phyloP scores from a whole-genome alignment of 345 rosid species.

The Dovyalis caffra region DNA sequence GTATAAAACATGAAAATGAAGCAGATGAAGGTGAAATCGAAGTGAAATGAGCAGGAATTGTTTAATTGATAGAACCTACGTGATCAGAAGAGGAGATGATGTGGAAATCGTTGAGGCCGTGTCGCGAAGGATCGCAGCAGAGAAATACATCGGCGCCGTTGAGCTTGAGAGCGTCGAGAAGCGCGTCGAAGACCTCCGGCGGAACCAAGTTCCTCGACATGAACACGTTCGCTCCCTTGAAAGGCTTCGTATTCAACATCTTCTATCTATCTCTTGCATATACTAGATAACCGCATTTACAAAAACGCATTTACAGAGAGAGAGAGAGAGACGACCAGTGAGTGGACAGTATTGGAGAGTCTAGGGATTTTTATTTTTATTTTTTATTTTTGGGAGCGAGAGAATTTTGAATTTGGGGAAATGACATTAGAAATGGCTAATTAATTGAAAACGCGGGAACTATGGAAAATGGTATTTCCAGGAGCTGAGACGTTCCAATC shows the following conservation, averaged over 20 bases:
- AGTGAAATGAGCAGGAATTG: constrained; percentile 17
- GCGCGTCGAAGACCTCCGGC: constrained; percentile 80
- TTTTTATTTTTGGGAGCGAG: no score
- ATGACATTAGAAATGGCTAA: no score
- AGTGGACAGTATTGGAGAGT: no score
- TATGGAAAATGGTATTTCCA: no score
- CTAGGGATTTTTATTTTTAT: no score
- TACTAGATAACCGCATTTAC: not conserved
- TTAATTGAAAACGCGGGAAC: no score
- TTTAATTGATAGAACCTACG: constrained; percentile 24
- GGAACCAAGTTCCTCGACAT: constrained; percentile 86
- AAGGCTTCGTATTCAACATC: constrained; percentile 61
- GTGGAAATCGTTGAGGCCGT: constrained; percentile 67
- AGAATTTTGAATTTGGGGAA: no score
- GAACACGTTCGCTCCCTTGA: constrained; percentile 70
- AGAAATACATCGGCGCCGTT: constrained; percentile 82
- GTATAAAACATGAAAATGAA: constrained; percentile 2
- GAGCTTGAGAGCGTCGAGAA: constrained; percentile 77
- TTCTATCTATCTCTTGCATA: not conserved
- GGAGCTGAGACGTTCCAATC: no score
- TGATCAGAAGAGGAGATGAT: constrained; percentile 78
- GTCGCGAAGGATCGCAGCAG: constrained; percentile 92
- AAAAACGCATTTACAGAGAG: no score
- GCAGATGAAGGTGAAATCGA: not conserved
- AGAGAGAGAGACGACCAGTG: no score